Evolutionary conservation across 495 filamentous ascomycete genomes (phyloP).

Genomic region (Podospora appendiculata): DNA sequence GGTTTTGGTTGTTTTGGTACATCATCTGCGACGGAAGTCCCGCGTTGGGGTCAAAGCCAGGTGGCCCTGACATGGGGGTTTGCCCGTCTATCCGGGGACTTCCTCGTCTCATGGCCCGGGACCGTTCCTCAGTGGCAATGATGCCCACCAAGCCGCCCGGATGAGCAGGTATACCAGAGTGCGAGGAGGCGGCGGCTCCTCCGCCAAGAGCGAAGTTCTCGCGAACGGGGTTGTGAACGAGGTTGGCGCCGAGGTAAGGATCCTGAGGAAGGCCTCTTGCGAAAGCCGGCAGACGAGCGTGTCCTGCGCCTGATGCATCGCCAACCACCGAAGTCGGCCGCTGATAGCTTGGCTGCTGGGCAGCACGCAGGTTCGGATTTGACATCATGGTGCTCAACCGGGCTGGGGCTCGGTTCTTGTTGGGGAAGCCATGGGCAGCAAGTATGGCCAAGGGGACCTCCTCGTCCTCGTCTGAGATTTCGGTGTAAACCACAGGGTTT

Average conservation of each 20-base stretch:
- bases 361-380: slow-evolving; percentile 51
- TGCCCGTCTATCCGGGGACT: slow-evolving; percentile 56
- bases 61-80: slow-evolving; percentile 26
- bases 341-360: slow-evolving; percentile 29
- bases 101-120: slow-evolving; percentile 66
- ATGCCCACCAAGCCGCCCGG: slow-evolving; percentile 82
- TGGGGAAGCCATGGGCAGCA: slow-evolving; percentile 87
- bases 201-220: slow-evolving; percentile 70
- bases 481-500: slow-evolving; percentile 20
- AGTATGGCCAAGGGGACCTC: slow-evolving; percentile 84
- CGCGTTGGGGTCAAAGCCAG: slow-evolving; percentile 31
- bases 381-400: slow-evolving; percentile 59
- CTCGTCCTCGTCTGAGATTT: slow-evolving; percentile 71
- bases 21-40: slow-evolving; percentile 42
- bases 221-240: slow-evolving; percentile 66
- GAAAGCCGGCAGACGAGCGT: slow-evolving; percentile 60
- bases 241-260: slow-evolving; percentile 76
- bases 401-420: slow-evolving; percentile 70
- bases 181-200: slow-evolving; percentile 43
- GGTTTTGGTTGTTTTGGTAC: slow-evolving; percentile 32
- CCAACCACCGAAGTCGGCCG: slow-evolving; percentile 23
- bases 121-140: slow-evolving; percentile 78
- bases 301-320: slow-evolving; percentile 12
- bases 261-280: slow-evolving; percentile 81
- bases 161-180: slow-evolving; percentile 20